A percentile compares a stretch with the other conserved stretches of the same genome.
These are phyloP conservation scores for Lodderomyces oxycetoniae DNA, from an alignment of 1,139 yeast genomes.

Conservation along the genomic window DNA sequence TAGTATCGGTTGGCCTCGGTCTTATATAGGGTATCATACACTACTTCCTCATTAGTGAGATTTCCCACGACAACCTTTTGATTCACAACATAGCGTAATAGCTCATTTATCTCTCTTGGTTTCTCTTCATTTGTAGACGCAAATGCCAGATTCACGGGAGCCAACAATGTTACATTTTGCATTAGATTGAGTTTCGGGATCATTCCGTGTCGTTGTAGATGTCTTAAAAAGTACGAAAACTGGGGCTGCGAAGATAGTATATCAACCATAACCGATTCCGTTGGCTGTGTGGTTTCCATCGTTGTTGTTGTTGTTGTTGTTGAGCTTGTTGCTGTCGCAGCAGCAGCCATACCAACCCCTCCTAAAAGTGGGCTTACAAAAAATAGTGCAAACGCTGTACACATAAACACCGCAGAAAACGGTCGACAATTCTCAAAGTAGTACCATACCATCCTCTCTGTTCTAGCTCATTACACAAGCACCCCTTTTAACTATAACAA, in stretches of 20 bases:
- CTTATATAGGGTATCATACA: slow-evolving; percentile 29
- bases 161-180: slow-evolving; percentile 68
- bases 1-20: slow-evolving; percentile 16
- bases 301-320: slow-evolving; percentile 7
- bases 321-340: neutral
- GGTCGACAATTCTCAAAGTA: too few relatives aligned
- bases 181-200: slow-evolving; percentile 64
- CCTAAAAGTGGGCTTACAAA: neutral
- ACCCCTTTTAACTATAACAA: too few relatives aligned
- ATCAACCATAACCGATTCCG: slow-evolving; percentile 64
- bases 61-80: slow-evolving; percentile 35
- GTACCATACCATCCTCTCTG: too few relatives aligned
- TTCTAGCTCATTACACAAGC: too few relatives aligned
- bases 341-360: neutral
- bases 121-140: slow-evolving; percentile 4
- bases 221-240: slow-evolving; percentile 63
- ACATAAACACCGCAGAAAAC: too few relatives aligned
- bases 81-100: slow-evolving; percentile 33
- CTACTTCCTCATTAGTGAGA: slow-evolving; percentile 23
- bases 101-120: slow-evolving; percentile 16
- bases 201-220: slow-evolving; percentile 62
- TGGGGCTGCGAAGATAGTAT: slow-evolving; percentile 68
- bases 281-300: slow-evolving; percentile 15
- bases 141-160: slow-evolving; percentile 87
- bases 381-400: neutral